Evolutionary conservation across 2,329 filamentous ascomycete species (phyloP), one percentile per base, ranked within the genome.

Genomic region (Verticillium longisporum): DNA sequence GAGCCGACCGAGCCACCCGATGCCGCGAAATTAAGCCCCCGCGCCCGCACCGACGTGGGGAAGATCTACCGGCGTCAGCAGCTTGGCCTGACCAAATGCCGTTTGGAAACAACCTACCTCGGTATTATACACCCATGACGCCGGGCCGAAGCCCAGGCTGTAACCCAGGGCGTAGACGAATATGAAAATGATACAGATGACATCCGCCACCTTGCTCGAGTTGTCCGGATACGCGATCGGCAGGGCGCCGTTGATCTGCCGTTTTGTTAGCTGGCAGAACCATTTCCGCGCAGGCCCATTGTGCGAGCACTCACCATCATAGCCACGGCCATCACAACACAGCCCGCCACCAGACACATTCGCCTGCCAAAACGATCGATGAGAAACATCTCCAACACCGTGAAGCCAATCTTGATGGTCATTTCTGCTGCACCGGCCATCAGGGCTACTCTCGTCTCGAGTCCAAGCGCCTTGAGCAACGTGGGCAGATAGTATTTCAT

Each of bases 401-500:
- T 82, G 69, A 82, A 83, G 2, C 74, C 80, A 45, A 85, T 83
- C 68, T 86, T 86, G 6, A 82, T 67, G 1, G 82, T 84, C 64
- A 80, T 83, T 68, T 86, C 83, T 36, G 83, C 80, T 1, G 82
- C 83, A 6, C 81, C 80, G 1, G 80, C 80, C 70, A 85, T 73
- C 54, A 86, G 70, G 1, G 81, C 77, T 15, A 80, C 61, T 9
- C 79, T 75, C 6, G 76, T 77, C 41, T 73, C 71, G 1, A 85
- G 69, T 0, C 84, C 83, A 1, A 86, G 71, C 3, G 77, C 77
- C 58, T 75, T 69, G 61, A 86, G 80, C 9, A 85, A 78, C 0
- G 77, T 78, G 0, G 83, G 83, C 0, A 86, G 75, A 65, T 85
- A 85, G 65, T 86, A 85, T 66, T 86, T 85, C 75, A 86, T 85